These are phyloP conservation scores for Puccinia coronata DNA, from an alignment of 1,284 basidiomycete species.

Conservation along the genomic window DNA sequence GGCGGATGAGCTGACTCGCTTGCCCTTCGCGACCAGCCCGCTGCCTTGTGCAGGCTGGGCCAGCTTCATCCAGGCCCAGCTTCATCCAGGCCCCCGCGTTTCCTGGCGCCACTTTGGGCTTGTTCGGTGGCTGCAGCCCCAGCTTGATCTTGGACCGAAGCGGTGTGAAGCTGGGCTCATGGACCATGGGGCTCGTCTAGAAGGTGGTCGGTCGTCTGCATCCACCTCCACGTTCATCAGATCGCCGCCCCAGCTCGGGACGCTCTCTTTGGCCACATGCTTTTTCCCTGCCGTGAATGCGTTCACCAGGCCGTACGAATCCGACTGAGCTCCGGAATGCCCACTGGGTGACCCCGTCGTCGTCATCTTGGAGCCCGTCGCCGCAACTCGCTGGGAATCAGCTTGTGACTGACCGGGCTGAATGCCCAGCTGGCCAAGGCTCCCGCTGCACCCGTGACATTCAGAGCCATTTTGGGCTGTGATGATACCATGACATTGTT, in stretches of 20 bases:
- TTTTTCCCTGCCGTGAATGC: conserved; percentile 8
- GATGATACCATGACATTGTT: too few species aligned
- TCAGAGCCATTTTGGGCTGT: too few species aligned
- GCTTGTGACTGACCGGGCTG: conserved; percentile 67
- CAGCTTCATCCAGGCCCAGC: conserved; percentile 13
- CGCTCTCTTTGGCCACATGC: conserved; percentile 60
- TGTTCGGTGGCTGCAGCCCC: conserved; percentile 6
- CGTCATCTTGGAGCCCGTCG: conserved; percentile 62
- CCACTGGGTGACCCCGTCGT: conserved; percentile 65
- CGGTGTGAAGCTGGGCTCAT: conserved; percentile 46
- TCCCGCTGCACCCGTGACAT: too few species aligned
- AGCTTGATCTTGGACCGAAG: conserved; percentile 40
- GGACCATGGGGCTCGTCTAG: conserved; percentile 28
- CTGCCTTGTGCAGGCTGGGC: not conserved
- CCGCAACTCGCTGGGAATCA: conserved; percentile 25
- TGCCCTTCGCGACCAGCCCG: not conserved
- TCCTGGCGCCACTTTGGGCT: not conserved
- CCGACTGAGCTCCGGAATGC: conserved; percentile 51
- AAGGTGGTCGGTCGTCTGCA: conserved; percentile 73
- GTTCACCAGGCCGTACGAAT: not conserved
- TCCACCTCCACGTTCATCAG: conserved; percentile 88
- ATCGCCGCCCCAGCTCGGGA: conserved; percentile 69
- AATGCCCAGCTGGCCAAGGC: conserved; percentile 98
- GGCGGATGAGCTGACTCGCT: not conserved
- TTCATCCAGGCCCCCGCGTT: too few species aligned